These are phyloP conservation scores for Eugenia klotzschiana DNA, from an alignment of 441 rosid species.

Conservation along the genomic window DNA sequence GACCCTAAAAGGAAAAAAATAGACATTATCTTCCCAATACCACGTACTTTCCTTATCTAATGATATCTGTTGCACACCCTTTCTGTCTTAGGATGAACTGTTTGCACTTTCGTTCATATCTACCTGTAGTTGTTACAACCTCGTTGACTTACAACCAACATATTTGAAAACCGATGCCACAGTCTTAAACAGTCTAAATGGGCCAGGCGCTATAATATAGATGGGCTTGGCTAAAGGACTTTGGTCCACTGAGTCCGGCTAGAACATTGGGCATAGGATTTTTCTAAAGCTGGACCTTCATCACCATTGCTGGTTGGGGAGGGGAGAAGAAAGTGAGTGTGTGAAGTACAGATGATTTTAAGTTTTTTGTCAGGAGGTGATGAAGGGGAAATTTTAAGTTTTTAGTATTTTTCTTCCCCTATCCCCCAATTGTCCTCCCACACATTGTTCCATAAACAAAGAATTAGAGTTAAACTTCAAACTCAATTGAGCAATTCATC, in stretches of 20 bases:
- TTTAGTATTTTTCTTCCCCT: neutral
- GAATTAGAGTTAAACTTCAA: neutral
- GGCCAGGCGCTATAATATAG: neutral
- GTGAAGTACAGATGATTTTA: neutral
- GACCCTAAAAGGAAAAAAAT: neutral
- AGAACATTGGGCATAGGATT: neutral
- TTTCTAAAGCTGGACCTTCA: neutral
- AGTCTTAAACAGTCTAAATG: neutral
- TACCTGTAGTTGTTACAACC: neutral
- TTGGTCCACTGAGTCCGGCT: neutral
- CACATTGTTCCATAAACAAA: neutral
- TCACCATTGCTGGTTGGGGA: neutral
- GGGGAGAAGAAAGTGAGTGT: neutral
- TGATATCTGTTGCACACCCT: neutral
- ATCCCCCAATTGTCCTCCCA: neutral
- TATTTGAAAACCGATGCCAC: neutral
- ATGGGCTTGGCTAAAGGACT: neutral
- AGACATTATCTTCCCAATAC: neutral
- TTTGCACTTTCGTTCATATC: neutral
- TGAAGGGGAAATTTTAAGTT: neutral
- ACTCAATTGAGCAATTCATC: neutral
- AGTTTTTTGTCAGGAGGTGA: neutral
- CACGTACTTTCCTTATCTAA: neutral
- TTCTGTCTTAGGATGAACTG: neutral
- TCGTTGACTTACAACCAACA: neutral